Base-by-base conservation (phyloP, 257 asterid genomes). In the Primulina tabacum region DNA sequence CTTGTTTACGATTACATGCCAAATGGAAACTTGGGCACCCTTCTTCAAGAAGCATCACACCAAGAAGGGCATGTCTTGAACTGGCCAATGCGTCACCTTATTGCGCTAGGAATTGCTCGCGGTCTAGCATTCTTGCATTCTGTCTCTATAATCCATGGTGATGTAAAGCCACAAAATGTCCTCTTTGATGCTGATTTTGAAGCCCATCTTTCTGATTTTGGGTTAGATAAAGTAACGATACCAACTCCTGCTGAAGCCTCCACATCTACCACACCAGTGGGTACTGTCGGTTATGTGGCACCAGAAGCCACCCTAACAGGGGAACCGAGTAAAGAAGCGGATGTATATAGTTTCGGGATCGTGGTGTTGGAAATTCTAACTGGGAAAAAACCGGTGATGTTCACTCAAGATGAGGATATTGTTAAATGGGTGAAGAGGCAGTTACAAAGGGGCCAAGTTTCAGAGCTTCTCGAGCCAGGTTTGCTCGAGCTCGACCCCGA, bases 41-140 rank as follows among this genome's bases (percentile, higher is more conserved):
- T 90, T 8, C 96, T 90, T 60, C 96, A 88, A 71, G 97, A 90
- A 50, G 97, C 97, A 12, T 82, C 91, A 2, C 96, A 90, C 64
- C 95, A 90, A 72, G 97, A 89, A 69, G 97, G 97, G 63, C 97
- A 90, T 28, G 96, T 90, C 1, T 74, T 90, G 40, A 90, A 90
- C 67, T 90, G 97, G 96, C 97, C 97, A 7, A 90, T 90, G 97
- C 87, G 97, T 67, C 96, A 90, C 66, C 80, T 90, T 60, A 90
- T 90, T 12, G 97, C 94, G 0, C 81, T 90, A 2, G 97, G 97
- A 40, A 81, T 90, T 28, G 97, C 96, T 20, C 88, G 96, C 2
- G 97, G 97, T 8, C 77, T 90, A 21, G 84, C 92, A 2, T 87
- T 77, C 80, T 37, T 90, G 76, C 97, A 90, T 67, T 76, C 94